Conservation (phyloP, 805 yeast genomes). For the Debaryomyces tyrocola region DNA sequence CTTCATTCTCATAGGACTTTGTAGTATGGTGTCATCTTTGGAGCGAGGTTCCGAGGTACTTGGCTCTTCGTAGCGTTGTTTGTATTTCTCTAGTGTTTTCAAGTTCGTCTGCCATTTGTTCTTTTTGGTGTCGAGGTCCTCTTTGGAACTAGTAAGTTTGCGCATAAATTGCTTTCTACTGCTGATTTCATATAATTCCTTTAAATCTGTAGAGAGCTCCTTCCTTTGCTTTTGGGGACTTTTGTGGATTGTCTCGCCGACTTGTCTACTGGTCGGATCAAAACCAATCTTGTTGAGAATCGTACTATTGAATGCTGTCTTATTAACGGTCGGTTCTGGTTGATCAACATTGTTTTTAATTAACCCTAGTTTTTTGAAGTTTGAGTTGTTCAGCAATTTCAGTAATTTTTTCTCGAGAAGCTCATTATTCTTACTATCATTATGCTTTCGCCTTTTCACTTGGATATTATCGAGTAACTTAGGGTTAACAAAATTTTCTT, state of each 20-base stretch:
- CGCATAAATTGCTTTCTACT: conserved; percentile 13
- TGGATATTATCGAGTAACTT: conserved; percentile 38
- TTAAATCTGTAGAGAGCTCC: conserved; percentile 9
- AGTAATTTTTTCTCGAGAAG: conserved; percentile 38
- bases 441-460: conserved; percentile 31
- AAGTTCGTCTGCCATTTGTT: conserved; percentile 26
- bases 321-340: background rate
- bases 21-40: conserved; percentile 4
- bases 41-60: background rate
- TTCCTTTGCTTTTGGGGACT: conserved; percentile 10
- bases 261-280: conserved; percentile 43
- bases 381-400: conserved; percentile 17
- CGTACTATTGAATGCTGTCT: conserved; percentile 37
- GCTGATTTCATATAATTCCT: conserved; percentile 25
- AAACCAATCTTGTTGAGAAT: conserved; percentile 48
- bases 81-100: conserved; percentile 13
- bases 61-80: conserved; percentile 4
- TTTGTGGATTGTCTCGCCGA: conserved; percentile 5
- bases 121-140: conserved; percentile 15
- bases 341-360: conserved; percentile 8
- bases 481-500: conserved; percentile 46
- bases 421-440: conserved; percentile 28
- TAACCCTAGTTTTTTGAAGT: conserved; percentile 19
- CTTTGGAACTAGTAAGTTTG: conserved; percentile 14
- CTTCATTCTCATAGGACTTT: background rate